A percentile compares a stretch with the other conserved stretches of the same genome.
Evolutionary conservation across 768 basidiomycete genomes (phyloP).

Genomic region (Pulveroboletus sp.): DNA sequence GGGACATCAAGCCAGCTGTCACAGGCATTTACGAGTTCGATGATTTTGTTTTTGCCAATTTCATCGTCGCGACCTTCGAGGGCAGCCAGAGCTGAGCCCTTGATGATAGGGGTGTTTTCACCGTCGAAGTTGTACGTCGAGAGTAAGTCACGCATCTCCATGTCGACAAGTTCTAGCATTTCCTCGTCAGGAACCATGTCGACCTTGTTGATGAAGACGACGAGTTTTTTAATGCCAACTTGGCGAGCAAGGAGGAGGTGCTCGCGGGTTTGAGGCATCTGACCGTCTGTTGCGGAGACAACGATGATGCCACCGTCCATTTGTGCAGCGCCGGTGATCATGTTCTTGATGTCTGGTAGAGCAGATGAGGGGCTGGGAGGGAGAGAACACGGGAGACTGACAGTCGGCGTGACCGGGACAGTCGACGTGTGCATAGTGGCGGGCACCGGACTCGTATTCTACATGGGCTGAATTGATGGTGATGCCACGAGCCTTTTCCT

Average conservation of each 20-base stretch:
- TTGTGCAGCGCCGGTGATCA: constrained; percentile 98
- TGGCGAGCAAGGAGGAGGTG: constrained; percentile 96
- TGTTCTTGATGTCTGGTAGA: constrained; percentile 84
- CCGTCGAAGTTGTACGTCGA: constrained; percentile 93
- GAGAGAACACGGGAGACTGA: constrained; percentile 34
- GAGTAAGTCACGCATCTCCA: constrained; percentile 99
- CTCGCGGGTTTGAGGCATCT: constrained; percentile 99
- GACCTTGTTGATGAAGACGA: constrained; percentile 99
- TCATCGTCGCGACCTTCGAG: constrained; percentile 81
- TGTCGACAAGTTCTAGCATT: constrained; percentile 98
- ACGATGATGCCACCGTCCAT: constrained; percentile 97
- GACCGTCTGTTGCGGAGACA: constrained; percentile 97
- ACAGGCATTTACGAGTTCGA: constrained; percentile 79
- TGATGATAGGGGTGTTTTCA: constrained; percentile 95
- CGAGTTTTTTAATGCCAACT: constrained; percentile 94
- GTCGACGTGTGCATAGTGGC: constrained; percentile 98
- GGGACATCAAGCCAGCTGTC: constrained; percentile 96
- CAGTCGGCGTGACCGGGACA: constrained; percentile 97
- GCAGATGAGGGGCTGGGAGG: constrained; percentile 3
- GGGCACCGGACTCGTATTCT: constrained; percentile 87
- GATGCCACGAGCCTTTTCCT: constrained; percentile 99
- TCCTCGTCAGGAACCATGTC: constrained; percentile 95
- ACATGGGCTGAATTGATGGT: constrained; percentile 99
- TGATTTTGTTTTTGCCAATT: constrained; percentile 75
- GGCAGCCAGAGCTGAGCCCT: constrained; percentile 95